Percentiles rank a stretch among this genome's conserved stretches.
Conservation (phyloP, 345 rosid species). For the Populus pruinosa region DNA sequence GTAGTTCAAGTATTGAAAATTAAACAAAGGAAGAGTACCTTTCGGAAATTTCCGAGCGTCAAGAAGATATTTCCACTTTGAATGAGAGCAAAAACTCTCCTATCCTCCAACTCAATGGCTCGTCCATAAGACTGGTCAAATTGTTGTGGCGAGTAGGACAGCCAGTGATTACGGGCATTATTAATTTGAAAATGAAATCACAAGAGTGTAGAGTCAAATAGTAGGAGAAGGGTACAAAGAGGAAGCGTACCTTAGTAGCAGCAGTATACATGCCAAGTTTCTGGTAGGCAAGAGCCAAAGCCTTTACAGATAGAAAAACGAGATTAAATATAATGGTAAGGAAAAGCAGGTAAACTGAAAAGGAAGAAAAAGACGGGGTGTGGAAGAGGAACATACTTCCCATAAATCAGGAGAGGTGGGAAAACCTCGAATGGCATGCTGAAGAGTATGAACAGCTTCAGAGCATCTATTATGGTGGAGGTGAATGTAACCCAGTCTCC, state of each 20-base stretch:
- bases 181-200: neutral
- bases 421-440: constrained; percentile 90
- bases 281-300: constrained; percentile 90
- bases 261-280: constrained; percentile 95
- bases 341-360: neutral
- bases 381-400: constrained; percentile 56
- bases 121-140: constrained; percentile 61
- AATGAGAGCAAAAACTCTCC: constrained; percentile 60
- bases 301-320: constrained; percentile 36
- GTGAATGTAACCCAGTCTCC: constrained; percentile 78
- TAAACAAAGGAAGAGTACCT: constrained; percentile 39
- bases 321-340: neutral
- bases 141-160: neutral
- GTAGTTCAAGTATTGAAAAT: neutral
- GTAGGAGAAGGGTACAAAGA: neutral
- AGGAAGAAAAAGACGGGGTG: neutral
- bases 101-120: constrained; percentile 79
- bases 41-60: constrained; percentile 84
- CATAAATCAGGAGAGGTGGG: constrained; percentile 75
- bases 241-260: constrained; percentile 66
- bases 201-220: neutral
- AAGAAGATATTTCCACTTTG: constrained; percentile 88
- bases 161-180: neutral
- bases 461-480: constrained; percentile 74
- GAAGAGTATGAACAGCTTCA: constrained; percentile 86